Base-by-base conservation (phyloP, 371 early-diverging fungal genomes). In the Homolaphlyctis polyrhiza region DNA sequence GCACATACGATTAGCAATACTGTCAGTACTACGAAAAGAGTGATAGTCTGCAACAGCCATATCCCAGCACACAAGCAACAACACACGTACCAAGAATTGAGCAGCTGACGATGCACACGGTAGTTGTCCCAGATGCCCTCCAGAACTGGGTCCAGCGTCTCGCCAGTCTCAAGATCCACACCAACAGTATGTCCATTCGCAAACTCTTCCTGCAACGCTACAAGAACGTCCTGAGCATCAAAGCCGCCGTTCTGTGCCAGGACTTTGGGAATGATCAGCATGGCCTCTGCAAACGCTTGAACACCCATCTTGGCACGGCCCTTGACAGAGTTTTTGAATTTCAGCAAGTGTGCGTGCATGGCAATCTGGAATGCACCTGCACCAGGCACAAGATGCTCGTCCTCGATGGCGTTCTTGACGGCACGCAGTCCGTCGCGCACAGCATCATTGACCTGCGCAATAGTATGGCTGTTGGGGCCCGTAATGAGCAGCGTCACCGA, bases 121-220 rank as follows among this genome's bases (percentile, higher is more conserved):
- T 96, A 96, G 85, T 97, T 98, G 72, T 99, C 97, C 91, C 93
- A 94, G 62, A 99, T 92, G 58, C 96, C 97, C 78, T 96, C 95
- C 35, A 87, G 79, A 59, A 84, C 80, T 25, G 97, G 98, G 71
- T 98, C 97, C 76, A 94, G 80, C n/a, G 91, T 86, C 66, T 93
- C 94, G 43, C 98, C 98, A 1, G 96, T 93, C 69, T 87, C 88
- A 62, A 98, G 83, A 70, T 99, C 98, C 21, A 98, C 77, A 62
- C 99, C 98, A 28, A 93, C 95, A 64, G 86, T 72, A 63, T 96
- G 94, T 18, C 95, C 95, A 14, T 89, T 92, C 55, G 84, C 86
- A 64, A 88, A 84, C 74, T 96, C 96, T 67, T 98, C 98, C 75
- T 91, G 91, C 61, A 96, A 79, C 52, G 87, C 82, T 30, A 97